A percentile compares a stretch with the other conserved stretches of the same genome.
phyloP scores from a whole-genome alignment of 192 early-diverging fungal species.

The Spizellomyces punctatus region DNA sequence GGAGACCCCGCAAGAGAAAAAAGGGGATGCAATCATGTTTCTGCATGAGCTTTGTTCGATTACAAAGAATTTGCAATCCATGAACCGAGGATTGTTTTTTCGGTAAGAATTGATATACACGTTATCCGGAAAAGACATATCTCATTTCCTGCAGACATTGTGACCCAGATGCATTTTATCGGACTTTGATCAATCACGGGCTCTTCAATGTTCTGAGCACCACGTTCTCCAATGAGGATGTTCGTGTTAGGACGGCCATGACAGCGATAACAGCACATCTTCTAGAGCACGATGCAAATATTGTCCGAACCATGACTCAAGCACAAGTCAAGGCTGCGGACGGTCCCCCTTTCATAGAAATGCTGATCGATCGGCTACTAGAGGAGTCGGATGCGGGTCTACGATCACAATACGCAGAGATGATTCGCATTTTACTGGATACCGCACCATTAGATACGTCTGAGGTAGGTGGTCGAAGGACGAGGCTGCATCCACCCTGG shows the following conservation, averaged over 20 bases:
- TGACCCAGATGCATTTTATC: constrained; percentile 35
- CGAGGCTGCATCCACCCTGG: too few relatives aligned
- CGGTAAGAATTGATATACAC: constrained; percentile 47
- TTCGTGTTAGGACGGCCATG: constrained; percentile 61
- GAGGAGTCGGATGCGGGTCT: constrained; percentile 64
- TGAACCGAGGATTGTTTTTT: constrained; percentile 63
- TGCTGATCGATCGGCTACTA: constrained; percentile 68
- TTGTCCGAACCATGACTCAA: constrained; percentile 71
- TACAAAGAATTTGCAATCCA: constrained; percentile 69
- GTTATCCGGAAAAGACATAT: background rate
- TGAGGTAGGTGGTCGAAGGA: constrained; percentile 20
- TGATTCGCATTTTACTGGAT: constrained; percentile 77
- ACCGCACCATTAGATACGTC: constrained; percentile 41
- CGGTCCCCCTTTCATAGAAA: constrained; percentile 63
- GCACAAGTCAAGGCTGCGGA: constrained; percentile 53
- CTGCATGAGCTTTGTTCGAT: constrained; percentile 78
- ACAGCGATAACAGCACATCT: constrained; percentile 72
- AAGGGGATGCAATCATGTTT: constrained; percentile 77
- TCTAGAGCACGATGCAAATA: constrained; percentile 77
- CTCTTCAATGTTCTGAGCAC: constrained; percentile 77
- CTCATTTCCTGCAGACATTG: constrained; percentile 9
- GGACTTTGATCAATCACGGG: constrained; percentile 75
- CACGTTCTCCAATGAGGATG: constrained; percentile 61
- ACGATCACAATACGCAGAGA: constrained; percentile 73
- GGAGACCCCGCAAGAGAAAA: constrained; percentile 52